Base-by-base conservation (phyloP, 805 yeast species). In the Metschnikowia noctiluminum region DNA sequence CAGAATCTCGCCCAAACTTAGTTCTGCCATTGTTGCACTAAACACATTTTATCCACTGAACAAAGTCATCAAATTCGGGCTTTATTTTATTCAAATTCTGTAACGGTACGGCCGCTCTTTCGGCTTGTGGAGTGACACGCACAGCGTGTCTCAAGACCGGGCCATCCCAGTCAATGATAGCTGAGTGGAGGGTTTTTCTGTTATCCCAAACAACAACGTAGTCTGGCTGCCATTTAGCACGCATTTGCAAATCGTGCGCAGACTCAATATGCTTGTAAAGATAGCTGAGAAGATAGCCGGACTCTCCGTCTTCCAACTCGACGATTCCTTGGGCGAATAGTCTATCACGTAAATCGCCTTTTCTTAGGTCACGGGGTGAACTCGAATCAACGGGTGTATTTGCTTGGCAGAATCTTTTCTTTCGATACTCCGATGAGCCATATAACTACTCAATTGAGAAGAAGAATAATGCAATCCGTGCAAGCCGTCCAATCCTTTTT, bases 201-300 rank as follows among this genome's bases (percentile, higher is more conserved):
- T 69, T 69, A 42, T 68, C 71, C 71, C 72, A 69, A 32, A 66
- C 58, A 10, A 64, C 71, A 7, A 69, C 69, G 12, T 71, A 58
- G 45, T 66, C 63, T 30, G 68, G 70, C 49, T 64, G 68, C 72
- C 73, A 69, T 43, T 53, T 57, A 6, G 69, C 70, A 48, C 72
- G 58, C 54, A 68, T 62, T 48, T 68, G 73, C 50, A 68, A 63
- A 48, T 68, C 72, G 40, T 65, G 70, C 1, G 70, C 56, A 14
- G 46, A 53, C 44, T 68, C 71, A 28, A 68, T 62, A 50, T 67
- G 72, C 41, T 55, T 56, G 56, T 59, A 65, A 49, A 69, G 61
- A 52, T 65, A 69, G 14, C 58, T 54, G 45, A 69, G 59, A 45
- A 69, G 61, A 42, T 57, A 59, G 28, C 56, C 62, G 12, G 69